Evolutionary conservation across 768 basidiomycete genomes (phyloP), one percentile per base, ranked within the genome.

Genomic region (Lentinula raphanica): DNA sequence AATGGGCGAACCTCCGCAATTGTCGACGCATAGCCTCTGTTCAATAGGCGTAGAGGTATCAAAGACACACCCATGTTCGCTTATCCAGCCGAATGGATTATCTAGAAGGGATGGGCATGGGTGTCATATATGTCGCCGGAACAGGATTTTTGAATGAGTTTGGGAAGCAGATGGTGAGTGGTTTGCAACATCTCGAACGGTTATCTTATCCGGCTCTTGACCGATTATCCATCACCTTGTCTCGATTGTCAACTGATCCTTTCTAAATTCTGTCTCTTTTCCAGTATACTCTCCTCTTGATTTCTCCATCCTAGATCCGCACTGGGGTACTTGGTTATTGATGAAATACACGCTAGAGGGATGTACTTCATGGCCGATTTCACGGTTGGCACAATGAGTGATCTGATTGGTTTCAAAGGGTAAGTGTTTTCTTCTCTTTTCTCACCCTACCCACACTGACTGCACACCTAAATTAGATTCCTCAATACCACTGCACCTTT

Each of bases 281-380:
- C 21, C 58, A 92, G 93, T 92, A 72, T 97, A 96, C 69, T 97
- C 94, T 25, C 91, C 94, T 4, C 80, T 97, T 59, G 94, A 97
- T 69, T 93, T 96, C 64, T 86, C 84, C 49, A 84, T 95, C 6
- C 73, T 94, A 32, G 94, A 97, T 71, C 94, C 94, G 36, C 94
- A 97, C 66, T 96, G 90, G 86, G 94, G 94, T 25, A 90, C 80
- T 9, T 75, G 94, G 70, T 88, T 50, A 85, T 97, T 60, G 87
- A 90, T 66, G 80, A 81, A 50, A 79, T 96, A 29, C 94, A 97
- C 67, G 72, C 81, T 0, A 80, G 83, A 42, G 87, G 86, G 58
- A 94, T 97, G 94, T 96, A 94, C 68, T 71, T 95, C 65, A 93
- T 97, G 84, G 78, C 83, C 96, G n/a, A n/a, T n/a, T n/a, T n/a